Evolutionary conservation across 352 stramenopile species (phyloP).

Genomic region (Globisporangium alternatum): DNA sequence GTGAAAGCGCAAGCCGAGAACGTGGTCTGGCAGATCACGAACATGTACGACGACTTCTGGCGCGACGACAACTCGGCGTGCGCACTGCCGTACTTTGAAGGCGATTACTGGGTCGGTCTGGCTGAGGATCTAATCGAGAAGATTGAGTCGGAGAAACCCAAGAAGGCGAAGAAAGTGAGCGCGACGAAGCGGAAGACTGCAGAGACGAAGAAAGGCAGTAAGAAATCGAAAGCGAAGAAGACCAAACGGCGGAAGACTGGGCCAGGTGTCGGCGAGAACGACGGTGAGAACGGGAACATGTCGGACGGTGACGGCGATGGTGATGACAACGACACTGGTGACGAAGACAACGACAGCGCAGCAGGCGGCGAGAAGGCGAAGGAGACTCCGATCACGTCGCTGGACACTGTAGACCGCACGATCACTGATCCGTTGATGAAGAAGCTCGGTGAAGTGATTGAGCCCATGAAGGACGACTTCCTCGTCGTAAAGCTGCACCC

Average conservation of each 20-base stretch:
- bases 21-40: conserved; percentile 93
- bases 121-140: conserved; percentile 89
- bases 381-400: conserved; percentile 39
- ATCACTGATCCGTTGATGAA: conserved; percentile 79
- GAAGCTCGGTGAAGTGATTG: conserved; percentile 84
- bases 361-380: conserved; percentile 29
- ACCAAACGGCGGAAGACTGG: conserved; percentile 63
- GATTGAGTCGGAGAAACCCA: conserved; percentile 82
- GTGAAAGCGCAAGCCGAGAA: conserved; percentile 84
- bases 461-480: conserved; percentile 91
- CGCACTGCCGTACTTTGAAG: conserved; percentile 83
- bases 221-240: conserved; percentile 82
- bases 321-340: conserved; percentile 32
- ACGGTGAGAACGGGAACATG: conserved; percentile 39
- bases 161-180: conserved; percentile 63
- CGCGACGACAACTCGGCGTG: conserved; percentile 81
- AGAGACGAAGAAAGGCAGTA: conserved; percentile 62
- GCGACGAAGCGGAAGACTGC: conserved; percentile 60
- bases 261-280: conserved; percentile 22
- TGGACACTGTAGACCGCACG: conserved; percentile 64
- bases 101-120: conserved; percentile 86
- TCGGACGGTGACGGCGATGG: conserved; percentile 40
- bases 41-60: conserved; percentile 97
- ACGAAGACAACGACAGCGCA: conserved; percentile 15
- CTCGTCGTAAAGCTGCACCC: conserved; percentile 86